Evolutionary conservation across 768 basidiomycete genomes (phyloP).

Genomic region (Podaxis mareebaensis): DNA sequence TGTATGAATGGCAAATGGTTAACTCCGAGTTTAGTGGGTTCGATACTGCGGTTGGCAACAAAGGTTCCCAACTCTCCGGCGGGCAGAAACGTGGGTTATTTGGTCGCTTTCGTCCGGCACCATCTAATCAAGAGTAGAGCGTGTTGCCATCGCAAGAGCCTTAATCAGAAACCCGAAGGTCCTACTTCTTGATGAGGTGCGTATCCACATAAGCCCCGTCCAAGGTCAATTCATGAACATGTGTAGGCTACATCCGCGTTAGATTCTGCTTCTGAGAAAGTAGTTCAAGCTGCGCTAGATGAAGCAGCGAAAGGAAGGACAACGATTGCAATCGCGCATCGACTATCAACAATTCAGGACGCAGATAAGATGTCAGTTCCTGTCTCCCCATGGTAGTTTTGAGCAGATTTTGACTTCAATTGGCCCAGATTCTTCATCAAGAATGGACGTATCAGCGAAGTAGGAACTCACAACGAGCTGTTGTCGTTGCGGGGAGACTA

Average conservation of each 20-base stretch:
- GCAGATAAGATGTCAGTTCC: conserved; percentile 73
- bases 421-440: conserved; percentile 70
- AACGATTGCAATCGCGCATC: conserved; percentile 88
- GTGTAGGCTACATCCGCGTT: conserved; percentile 70
- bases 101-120: not conserved
- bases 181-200: conserved; percentile 66
- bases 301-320: conserved; percentile 84
- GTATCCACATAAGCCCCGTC: not conserved
- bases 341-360: conserved; percentile 83
- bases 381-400: not conserved
- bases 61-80: conserved; percentile 78
- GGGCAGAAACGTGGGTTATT: conserved; percentile 66
- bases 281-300: conserved; percentile 88
- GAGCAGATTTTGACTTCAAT: not conserved
- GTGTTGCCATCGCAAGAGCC: conserved; percentile 78
- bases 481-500: conserved; percentile 56
- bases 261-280: conserved; percentile 80
- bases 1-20: conserved; percentile 7
- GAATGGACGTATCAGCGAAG: conserved; percentile 74
- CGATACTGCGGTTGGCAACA: conserved; percentile 81
- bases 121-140: conserved; percentile 30
- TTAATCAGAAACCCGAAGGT: conserved; percentile 80
- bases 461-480: conserved; percentile 79
- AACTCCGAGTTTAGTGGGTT: conserved; percentile 49
- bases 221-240: not conserved